A percentile compares a stretch with the other conserved stretches of the same genome.
These are phyloP conservation scores for Macrotyloma uniflorum DNA, from an alignment of 306 rosid species.

Conservation along the genomic window DNA sequence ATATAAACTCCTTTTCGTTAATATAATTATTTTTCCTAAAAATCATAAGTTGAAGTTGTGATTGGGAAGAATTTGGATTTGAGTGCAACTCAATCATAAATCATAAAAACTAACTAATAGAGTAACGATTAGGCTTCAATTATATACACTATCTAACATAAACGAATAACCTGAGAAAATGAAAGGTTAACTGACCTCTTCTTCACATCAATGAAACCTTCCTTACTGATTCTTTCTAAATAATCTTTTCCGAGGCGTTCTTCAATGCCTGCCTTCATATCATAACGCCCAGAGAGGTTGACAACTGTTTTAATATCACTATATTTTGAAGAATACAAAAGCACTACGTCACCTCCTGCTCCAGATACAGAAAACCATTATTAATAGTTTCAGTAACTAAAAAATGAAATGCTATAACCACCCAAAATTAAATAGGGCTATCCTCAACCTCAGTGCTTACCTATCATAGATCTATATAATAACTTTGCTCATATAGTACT, in stretches of 20 bases:
- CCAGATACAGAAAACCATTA: constrained; percentile 25
- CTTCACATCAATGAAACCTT: constrained; percentile 61
- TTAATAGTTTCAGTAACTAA: neutral
- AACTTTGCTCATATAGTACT: neutral
- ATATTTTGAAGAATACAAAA: constrained; percentile 75
- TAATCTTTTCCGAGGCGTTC: constrained; percentile 65
- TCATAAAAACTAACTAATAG: neutral
- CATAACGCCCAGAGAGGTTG: constrained; percentile 81
- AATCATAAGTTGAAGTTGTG: too few relatives aligned
- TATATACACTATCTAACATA: too few relatives aligned
- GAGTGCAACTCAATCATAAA: neutral
- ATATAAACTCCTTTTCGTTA: too few relatives aligned
- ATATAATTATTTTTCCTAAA: too few relatives aligned
- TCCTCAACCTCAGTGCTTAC: neutral
- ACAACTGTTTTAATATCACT: constrained; percentile 56
- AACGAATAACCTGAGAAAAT: neutral
- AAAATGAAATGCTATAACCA: neutral
- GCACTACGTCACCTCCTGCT: constrained; percentile 74
- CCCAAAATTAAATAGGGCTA: neutral
- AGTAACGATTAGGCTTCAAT: too few relatives aligned
- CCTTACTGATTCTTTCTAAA: constrained; percentile 58
- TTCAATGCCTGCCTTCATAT: constrained; percentile 60
- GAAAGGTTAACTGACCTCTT: constrained; percentile 53
- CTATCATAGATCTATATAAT: constrained; percentile 1
- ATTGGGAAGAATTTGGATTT: too few relatives aligned